phyloP scores from a whole-genome alignment of 163 green algal species.

The Chloroidium sp. region DNA sequence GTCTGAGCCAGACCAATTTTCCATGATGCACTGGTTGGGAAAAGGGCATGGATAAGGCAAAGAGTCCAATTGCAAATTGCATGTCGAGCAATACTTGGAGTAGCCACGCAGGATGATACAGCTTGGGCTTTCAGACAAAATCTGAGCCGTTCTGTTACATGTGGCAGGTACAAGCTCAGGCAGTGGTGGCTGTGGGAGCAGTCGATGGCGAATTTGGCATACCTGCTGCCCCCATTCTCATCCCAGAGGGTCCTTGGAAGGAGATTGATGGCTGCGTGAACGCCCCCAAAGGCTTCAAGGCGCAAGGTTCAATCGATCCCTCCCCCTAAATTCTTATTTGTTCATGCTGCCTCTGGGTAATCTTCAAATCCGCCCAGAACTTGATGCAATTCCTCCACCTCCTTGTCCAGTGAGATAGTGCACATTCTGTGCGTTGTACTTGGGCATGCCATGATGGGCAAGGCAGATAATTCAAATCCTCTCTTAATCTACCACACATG shows the following conservation, averaged over 20 bases:
- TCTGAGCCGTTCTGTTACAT: too few relatives aligned
- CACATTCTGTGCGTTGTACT: too few relatives aligned
- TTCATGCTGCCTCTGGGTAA: background rate
- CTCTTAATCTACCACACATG: too few relatives aligned
- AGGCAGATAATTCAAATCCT: too few relatives aligned
- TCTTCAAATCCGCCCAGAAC: background rate
- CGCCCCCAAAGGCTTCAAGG: constrained; percentile 85
- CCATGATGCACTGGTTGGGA: too few relatives aligned
- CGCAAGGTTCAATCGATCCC: constrained; percentile 41
- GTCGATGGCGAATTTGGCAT: constrained; percentile 33
- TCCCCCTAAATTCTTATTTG: background rate
- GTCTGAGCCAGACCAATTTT: too few relatives aligned
- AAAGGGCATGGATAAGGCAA: too few relatives aligned
- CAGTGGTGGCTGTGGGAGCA: background rate
- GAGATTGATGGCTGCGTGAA: constrained; percentile 72
- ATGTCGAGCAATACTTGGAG: too few relatives aligned
- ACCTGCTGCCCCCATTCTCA: constrained; percentile 69
- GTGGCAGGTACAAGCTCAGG: background rate
- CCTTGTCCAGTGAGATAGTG: too few relatives aligned
- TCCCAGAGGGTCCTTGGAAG: constrained; percentile 78
- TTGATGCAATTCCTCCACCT: background rate
- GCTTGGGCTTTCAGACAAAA: too few relatives aligned
- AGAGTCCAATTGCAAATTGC: too few relatives aligned
- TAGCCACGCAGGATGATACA: too few relatives aligned
- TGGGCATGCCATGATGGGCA: background rate